These are phyloP conservation scores for Verbascum thapsus DNA, from an alignment of 257 asterid species.

Conservation along the genomic window DNA sequence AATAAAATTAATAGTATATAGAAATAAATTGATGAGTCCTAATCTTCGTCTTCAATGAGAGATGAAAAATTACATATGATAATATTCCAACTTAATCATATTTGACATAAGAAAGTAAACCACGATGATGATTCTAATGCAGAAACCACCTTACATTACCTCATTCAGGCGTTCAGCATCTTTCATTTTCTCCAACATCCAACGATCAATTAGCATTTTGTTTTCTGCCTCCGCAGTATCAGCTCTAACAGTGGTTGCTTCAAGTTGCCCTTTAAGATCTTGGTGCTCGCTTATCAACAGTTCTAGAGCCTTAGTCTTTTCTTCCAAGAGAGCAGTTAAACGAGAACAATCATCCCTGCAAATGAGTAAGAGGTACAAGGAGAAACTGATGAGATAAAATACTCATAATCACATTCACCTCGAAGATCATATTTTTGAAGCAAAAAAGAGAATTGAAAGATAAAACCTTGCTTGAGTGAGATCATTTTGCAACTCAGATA, in stretches of 20 bases:
- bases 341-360: conserved; percentile 84
- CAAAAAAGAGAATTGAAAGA: conserved; percentile 9
- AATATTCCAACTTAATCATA: conserved; percentile 13
- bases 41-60: background rate
- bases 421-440: background rate
- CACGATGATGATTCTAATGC: background rate
- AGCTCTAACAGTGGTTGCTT: conserved; percentile 64
- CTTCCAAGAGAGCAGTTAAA: conserved; percentile 61
- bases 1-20: too few species aligned
- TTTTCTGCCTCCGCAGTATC: conserved; percentile 77
- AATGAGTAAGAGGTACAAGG: conserved; percentile 20
- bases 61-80: conserved; percentile 6
- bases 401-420: background rate
- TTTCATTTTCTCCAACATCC: conserved; percentile 92
- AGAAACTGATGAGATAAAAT: conserved; percentile 9
- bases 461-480: conserved; percentile 72
- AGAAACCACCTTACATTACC: conserved; percentile 42
- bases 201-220: conserved; percentile 81
- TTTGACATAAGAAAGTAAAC: conserved; percentile 20
- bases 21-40: background rate
- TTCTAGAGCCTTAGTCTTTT: conserved; percentile 84
- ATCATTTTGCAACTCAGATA: conserved; percentile 68
- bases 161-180: conserved; percentile 93
- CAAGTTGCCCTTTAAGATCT: conserved; percentile 66
- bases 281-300: conserved; percentile 78